These are phyloP conservation scores for Wickerhamiella cacticola DNA, from an alignment of 805 yeast genomes.

Conservation along the genomic window DNA sequence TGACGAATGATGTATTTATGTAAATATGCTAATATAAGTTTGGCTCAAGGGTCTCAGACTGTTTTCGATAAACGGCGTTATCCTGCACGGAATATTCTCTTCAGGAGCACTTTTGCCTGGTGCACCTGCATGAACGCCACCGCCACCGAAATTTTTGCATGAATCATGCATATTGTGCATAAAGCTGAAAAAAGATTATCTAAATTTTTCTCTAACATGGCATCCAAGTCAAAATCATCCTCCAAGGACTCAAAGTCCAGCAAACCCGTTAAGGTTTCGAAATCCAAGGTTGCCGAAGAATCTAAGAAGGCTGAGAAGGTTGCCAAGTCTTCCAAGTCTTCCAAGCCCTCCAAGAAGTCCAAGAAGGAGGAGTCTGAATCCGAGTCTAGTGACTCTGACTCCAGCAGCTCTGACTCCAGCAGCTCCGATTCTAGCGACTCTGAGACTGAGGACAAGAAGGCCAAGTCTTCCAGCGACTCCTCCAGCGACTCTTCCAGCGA, in stretches of 20 bases:
- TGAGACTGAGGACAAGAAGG: neutral
- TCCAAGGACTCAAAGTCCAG: conserved; percentile 4
- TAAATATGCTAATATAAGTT: neutral
- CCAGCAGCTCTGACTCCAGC: conserved; percentile 2
- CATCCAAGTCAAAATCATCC: neutral
- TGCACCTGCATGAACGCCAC: neutral
- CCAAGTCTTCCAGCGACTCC: conserved; percentile 9
- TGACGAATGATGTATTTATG: conserved; percentile 4
- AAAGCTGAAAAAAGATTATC: conserved; percentile 6
- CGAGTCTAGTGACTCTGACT: conserved; percentile 16
- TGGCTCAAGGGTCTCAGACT: neutral
- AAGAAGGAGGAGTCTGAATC: conserved; percentile 5
- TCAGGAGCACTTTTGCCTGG: too few relatives aligned
- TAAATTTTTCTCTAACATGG: conserved; percentile 4
- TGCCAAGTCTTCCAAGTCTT: conserved; percentile 9
- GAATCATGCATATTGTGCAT: conserved; percentile 5
- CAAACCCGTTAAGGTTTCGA: neutral
- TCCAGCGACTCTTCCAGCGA: conserved; percentile 1
- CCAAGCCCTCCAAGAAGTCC: conserved; percentile 12
- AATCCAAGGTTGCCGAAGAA: neutral
- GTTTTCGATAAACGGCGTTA: neutral
- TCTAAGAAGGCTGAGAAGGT: conserved; percentile 6
- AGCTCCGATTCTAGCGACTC: conserved; percentile 10
- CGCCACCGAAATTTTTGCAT: conserved; percentile 1
- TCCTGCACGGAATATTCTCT: too few relatives aligned